Evolutionary conservation across 2,329 filamentous ascomycete genomes (phyloP).

Genomic region (Chaetomiaceae sp.): DNA sequence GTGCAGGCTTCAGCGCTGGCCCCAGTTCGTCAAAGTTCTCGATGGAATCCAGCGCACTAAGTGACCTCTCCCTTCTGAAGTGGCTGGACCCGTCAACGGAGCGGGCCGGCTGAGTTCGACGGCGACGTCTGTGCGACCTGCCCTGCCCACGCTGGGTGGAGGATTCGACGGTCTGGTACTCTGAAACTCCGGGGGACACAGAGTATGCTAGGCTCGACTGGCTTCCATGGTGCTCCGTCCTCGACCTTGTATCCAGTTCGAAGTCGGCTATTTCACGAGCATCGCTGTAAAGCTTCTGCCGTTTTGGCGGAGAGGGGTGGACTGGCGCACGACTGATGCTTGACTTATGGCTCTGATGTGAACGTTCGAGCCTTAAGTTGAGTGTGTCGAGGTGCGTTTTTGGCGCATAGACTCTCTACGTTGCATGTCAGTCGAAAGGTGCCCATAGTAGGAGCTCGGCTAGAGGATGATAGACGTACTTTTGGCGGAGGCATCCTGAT

Average conservation of each 20-base stretch:
- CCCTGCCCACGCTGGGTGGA: not conserved
- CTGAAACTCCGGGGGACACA: constrained; percentile 4
- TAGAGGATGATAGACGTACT: constrained; percentile 3
- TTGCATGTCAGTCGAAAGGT: not conserved
- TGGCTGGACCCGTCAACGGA: not conserved
- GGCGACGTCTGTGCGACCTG: constrained; percentile 15
- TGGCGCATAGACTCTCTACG: not conserved
- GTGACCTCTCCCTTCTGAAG: not conserved
- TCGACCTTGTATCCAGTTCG: constrained; percentile 3
- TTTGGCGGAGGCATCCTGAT: constrained; percentile 13
- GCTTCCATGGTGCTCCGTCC: constrained; percentile 11
- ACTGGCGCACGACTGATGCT: not conserved
- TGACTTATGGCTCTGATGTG: not conserved
- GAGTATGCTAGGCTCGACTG: constrained; percentile 12
- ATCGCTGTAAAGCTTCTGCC: constrained; percentile 6
- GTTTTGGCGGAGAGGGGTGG: constrained; percentile 9
- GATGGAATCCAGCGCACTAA: not conserved
- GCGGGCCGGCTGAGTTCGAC: not conserved
- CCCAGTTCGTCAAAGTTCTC: constrained; percentile 14
- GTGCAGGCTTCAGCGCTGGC: not conserved
- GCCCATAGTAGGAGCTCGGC: not conserved
- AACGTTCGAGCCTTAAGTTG: not conserved
- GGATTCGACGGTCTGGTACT: constrained; percentile 12
- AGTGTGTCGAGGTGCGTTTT: constrained; percentile 21
- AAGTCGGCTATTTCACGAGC: constrained; percentile 8